A percentile compares a stretch with the other conserved stretches of the same genome.
Conservation (phyloP, 345 rosid genomes). For the Gossypioides kirkii region DNA sequence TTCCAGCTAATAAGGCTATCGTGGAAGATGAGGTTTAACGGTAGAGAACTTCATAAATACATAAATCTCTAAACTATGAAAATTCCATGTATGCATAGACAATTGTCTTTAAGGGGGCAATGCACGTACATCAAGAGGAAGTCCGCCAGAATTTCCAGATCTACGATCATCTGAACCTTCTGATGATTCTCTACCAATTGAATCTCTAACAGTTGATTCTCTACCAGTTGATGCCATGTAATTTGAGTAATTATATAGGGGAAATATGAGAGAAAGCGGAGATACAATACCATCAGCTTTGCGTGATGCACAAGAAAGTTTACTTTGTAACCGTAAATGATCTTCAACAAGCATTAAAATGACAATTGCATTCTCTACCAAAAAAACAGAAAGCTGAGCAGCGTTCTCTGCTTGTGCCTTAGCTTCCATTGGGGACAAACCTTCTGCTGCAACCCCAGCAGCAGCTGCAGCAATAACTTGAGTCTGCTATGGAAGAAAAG, state of each 20-base stretch:
- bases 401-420: conserved; percentile 87
- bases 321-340: conserved; percentile 94
- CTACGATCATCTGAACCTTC: conserved; percentile 53
- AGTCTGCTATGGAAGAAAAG: conserved; percentile 59
- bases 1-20: neutral
- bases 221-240: conserved; percentile 34
- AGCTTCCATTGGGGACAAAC: conserved; percentile 78
- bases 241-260: conserved; percentile 45
- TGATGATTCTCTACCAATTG: conserved; percentile 46
- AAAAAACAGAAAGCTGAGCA: conserved; percentile 88
- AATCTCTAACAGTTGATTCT: conserved; percentile 50
- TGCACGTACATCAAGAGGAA: conserved; percentile 82
- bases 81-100: neutral
- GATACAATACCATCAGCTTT: conserved; percentile 55
- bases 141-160: conserved; percentile 61
- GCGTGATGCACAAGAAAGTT: conserved; percentile 54
- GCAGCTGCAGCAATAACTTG: conserved; percentile 99
- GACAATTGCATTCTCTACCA: conserved; percentile 98
- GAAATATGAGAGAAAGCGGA: conserved; percentile 67
- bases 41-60: neutral
- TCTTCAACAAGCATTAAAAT: conserved; percentile 99
- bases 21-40: neutral
- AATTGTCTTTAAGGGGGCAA: conserved; percentile 13
- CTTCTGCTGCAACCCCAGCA: conserved; percentile 69
- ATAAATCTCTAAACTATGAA: neutral